phyloP scores from a whole-genome alignment of 78 protist genomes.

The Dictyostelium brefeldianum region DNA sequence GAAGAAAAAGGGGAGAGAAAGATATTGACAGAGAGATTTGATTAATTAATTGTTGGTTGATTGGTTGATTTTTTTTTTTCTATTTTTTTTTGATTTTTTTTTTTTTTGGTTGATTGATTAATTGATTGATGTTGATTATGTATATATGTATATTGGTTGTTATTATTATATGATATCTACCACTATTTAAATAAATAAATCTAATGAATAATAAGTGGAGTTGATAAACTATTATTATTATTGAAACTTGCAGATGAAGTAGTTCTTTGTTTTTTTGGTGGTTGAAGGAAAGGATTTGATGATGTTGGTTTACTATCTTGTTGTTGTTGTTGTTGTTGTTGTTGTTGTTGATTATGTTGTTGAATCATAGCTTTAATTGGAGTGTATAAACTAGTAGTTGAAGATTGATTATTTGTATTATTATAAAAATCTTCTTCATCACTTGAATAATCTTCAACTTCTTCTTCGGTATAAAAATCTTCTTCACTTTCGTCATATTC shows the following conservation, averaged over 20 bases:
- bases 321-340: background rate
- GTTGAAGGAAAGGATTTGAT: conserved; percentile 69
- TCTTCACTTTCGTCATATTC: conserved; percentile 53
- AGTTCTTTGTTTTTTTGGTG: conserved; percentile 78
- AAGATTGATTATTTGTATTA: too few species aligned
- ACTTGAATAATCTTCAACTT: conserved; percentile 34
- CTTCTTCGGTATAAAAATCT: conserved; percentile 50
- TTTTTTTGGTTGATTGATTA: too few species aligned
- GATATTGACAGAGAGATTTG: too few species aligned
- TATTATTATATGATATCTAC: too few species aligned
- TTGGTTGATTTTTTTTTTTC: too few species aligned
- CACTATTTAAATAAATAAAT: background rate
- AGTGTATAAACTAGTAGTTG: background rate
- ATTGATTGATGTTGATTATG: too few species aligned
- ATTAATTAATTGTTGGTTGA: too few species aligned
- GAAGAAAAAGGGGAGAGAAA: too few species aligned
- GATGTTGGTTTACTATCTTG: conserved; percentile 10
- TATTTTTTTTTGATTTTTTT: too few species aligned
- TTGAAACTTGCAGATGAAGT: conserved; percentile 19
- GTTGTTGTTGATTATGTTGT: conserved; percentile 2
- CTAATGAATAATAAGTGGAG: conserved; percentile 41
- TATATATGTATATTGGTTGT: too few species aligned
- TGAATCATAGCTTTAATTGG: conserved; percentile 39
- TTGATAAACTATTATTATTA: background rate
- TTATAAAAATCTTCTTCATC: conserved; percentile 37